Evolutionary conservation across 176 grass and related monocot genomes (phyloP).

Genomic region (Oryza longistaminata): DNA sequence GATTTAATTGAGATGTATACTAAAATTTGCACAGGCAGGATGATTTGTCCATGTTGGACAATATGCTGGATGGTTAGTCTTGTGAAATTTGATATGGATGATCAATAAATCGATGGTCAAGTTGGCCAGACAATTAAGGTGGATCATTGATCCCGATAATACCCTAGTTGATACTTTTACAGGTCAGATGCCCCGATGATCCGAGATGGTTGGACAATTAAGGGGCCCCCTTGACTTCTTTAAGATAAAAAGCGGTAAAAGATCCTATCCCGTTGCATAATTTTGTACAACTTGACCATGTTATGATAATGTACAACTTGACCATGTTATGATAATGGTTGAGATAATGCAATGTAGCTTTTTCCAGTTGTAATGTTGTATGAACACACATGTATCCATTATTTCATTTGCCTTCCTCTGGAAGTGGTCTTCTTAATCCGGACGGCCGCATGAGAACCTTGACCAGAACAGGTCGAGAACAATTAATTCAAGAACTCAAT

Average conservation of each 20-base stretch:
- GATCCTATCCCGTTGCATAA: background rate
- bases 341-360: background rate
- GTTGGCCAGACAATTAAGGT: background rate
- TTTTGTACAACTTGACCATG: background rate
- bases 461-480: background rate
- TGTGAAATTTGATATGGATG: background rate
- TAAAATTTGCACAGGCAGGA: background rate
- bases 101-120: background rate
- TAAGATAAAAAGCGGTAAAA: background rate
- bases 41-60: background rate
- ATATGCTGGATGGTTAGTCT: background rate
- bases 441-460: slow-evolving; percentile 14
- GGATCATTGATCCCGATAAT: background rate
- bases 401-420: background rate
- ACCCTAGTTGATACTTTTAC: background rate
- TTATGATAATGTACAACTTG: background rate
- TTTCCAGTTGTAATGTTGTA: background rate
- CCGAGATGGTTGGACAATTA: background rate
- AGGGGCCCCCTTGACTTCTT: background rate
- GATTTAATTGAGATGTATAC: background rate
- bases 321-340: background rate
- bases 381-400: slow-evolving; percentile 2
- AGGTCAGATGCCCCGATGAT: background rate
- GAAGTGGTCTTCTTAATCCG: background rate
- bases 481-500: background rate